Base-by-base conservation (phyloP, 169 alveolate genomes). In the Plasmodium gaboni region DNA sequence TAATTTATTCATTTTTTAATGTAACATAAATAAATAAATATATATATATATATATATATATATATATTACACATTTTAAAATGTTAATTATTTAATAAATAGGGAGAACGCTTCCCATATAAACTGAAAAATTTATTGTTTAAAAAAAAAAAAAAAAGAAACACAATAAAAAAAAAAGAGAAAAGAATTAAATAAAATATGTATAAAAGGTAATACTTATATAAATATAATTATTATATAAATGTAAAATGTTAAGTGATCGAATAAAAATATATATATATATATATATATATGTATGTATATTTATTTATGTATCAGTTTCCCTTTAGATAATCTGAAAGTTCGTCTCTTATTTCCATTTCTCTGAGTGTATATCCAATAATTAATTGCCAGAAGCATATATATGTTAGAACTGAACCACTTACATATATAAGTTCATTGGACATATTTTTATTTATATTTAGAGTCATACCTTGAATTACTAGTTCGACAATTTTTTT, bases 381-480 rank as follows among this genome's bases (percentile, higher is more conserved):
- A 57, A 96, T 96, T 59, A 95, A 88, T 67, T 95, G 96, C 97
- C 97, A 95, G 88, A 95, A 88, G 64, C 97, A 95, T 65, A 95
- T 88, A 73, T 95, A 96, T 48, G 93, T 95, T 19, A 94, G 57
- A 51, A 94, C 94, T n/a, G 94, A 65, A 46, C 87, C 87, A 65
- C 83, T 74, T 32, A 72, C 50, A 65, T 57, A 89, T 65, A 26
- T 91, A 15, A 50, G 80, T 86, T 53, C 74, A 48, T 87, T 73
- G 1, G 65, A 48, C 32, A 42, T 59, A 38, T 59, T 83, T 63
- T 68, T 68, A 50, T 59, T 59, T 46, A 74, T 64, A 74, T 87
- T 80, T 26, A 87, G 89, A 17, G 95, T 92, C 88, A 94, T 90
- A 26, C 93, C 89, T 67, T 94, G 93, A 26, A 94, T 92, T 69